phyloP scores from a whole-genome alignment of 2,329 filamentous ascomycete species.

The Bipolaris oryzae region DNA sequence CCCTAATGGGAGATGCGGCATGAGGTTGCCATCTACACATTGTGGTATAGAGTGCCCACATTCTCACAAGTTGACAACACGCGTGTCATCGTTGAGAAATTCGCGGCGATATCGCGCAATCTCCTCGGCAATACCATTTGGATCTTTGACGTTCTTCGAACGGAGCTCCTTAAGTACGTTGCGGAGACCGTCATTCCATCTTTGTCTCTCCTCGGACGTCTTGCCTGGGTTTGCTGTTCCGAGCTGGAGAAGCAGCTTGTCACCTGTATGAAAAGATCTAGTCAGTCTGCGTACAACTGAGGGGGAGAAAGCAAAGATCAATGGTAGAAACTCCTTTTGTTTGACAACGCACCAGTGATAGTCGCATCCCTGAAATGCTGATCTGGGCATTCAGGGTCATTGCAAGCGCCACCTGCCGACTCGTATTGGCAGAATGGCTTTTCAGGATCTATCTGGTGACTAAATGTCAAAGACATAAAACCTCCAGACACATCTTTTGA shows the following conservation, averaged over 20 bases:
- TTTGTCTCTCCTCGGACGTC: constrained; percentile 64
- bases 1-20: not conserved
- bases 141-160: constrained; percentile 45
- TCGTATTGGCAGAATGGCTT: constrained; percentile 79
- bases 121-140: constrained; percentile 47
- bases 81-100: constrained; percentile 49
- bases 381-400: constrained; percentile 72
- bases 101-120: constrained; percentile 49
- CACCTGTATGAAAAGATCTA: constrained; percentile 59
- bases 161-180: constrained; percentile 47
- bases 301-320: constrained; percentile 33
- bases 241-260: constrained; percentile 74
- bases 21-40: constrained; percentile 3
- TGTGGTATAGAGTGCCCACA: not conserved
- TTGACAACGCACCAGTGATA: constrained; percentile 71
- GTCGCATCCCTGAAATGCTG: constrained; percentile 81
- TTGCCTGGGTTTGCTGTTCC: constrained; percentile 68
- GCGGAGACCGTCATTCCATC: constrained; percentile 50
- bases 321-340: constrained; percentile 24
- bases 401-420: constrained; percentile 72
- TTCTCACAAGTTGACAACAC: constrained; percentile 45
- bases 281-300: constrained; percentile 49
- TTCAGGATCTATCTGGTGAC: constrained; percentile 81
- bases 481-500: constrained; percentile 72
- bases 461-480: constrained; percentile 89